Percentiles rank a stretch among this genome's conserved stretches.
phyloP scores from a whole-genome alignment of 2,329 filamentous ascomycete genomes.

The Diatrype stigma region DNA sequence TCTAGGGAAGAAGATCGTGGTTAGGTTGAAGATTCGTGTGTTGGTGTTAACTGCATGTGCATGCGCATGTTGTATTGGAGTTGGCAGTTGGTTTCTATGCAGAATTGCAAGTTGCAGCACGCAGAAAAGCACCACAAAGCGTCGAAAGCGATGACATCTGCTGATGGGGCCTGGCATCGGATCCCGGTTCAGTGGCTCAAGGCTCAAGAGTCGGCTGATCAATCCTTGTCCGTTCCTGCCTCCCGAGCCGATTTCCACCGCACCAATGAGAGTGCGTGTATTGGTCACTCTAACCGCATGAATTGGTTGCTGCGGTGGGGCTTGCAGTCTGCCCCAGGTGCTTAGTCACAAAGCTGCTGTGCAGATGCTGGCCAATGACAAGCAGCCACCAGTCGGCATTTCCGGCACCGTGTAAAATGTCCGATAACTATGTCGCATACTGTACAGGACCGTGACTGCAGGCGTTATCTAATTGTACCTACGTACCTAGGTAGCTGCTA shows the following conservation, averaged over 20 bases:
- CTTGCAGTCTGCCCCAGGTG: too few relatives aligned
- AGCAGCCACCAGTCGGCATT: neutral
- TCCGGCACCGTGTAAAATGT: neutral
- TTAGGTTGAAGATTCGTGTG: neutral
- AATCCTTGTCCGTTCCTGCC: neutral
- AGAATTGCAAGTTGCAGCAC: neutral
- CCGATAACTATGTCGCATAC: neutral
- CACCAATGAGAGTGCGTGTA: slow-evolving; percentile 31
- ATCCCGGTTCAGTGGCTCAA: neutral
- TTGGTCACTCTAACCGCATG: slow-evolving; percentile 22
- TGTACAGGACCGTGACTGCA: neutral
- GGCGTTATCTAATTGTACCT: too few relatives aligned
- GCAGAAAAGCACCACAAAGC: too few relatives aligned
- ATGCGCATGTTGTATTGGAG: neutral
- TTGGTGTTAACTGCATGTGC: too few relatives aligned
- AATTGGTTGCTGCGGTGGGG: too few relatives aligned
- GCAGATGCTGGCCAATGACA: neutral
- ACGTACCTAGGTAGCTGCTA: too few relatives aligned
- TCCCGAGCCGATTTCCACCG: slow-evolving; percentile 25
- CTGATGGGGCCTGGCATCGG: neutral
- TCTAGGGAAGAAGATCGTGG: neutral
- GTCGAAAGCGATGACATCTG: neutral
- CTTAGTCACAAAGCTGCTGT: too few relatives aligned
- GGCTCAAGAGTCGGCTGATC: neutral
- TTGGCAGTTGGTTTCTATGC: neutral